Evolutionary conservation across 148 eudicot species (phyloP).

Genomic region (Simmondsia chinensis): DNA sequence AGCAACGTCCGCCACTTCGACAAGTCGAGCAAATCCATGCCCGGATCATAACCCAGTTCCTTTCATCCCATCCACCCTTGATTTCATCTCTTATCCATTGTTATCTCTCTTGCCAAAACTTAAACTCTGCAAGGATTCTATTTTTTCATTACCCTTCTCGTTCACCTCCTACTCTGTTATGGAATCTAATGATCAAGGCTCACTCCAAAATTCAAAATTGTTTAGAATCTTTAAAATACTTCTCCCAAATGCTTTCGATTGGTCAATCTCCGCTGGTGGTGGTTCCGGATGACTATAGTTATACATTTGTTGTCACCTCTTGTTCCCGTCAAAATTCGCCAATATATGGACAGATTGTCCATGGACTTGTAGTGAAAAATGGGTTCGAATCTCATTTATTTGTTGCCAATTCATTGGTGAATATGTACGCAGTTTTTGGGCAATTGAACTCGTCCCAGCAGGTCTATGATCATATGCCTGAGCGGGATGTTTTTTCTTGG

Average conservation of each 20-base stretch:
- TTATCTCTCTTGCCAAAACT: conserved; percentile 19
- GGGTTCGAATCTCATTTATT: conserved; percentile 44
- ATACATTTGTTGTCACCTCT: conserved; percentile 48
- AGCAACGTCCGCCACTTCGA: conserved; percentile 28
- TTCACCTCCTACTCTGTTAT: conserved; percentile 39
- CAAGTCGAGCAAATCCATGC: conserved; percentile 61
- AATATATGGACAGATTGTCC: conserved; percentile 37
- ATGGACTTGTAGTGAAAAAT: conserved; percentile 36
- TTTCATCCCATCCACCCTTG: conserved; percentile 17
- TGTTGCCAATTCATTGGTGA: conserved; percentile 55
- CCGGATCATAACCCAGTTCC: conserved; percentile 27
- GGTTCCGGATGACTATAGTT: conserved; percentile 59
- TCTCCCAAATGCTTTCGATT: conserved; percentile 34
- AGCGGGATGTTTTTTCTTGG: conserved; percentile 53
- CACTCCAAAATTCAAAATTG: conserved; percentile 46
- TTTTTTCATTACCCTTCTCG: conserved; percentile 36
- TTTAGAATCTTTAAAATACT: conserved; percentile 27
- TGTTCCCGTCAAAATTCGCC: conserved; percentile 31
- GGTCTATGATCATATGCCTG: conserved; percentile 51
- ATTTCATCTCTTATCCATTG: conserved; percentile 40
- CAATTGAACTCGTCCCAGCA: conserved; percentile 24
- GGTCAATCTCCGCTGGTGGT: conserved; percentile 8
- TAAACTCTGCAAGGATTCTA: conserved; percentile 27
- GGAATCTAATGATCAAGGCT: conserved; percentile 59
- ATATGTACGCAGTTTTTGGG: conserved; percentile 23